phyloP scores from a whole-genome alignment of 2,329 filamentous ascomycete species.

The Verruconis gallopava region DNA sequence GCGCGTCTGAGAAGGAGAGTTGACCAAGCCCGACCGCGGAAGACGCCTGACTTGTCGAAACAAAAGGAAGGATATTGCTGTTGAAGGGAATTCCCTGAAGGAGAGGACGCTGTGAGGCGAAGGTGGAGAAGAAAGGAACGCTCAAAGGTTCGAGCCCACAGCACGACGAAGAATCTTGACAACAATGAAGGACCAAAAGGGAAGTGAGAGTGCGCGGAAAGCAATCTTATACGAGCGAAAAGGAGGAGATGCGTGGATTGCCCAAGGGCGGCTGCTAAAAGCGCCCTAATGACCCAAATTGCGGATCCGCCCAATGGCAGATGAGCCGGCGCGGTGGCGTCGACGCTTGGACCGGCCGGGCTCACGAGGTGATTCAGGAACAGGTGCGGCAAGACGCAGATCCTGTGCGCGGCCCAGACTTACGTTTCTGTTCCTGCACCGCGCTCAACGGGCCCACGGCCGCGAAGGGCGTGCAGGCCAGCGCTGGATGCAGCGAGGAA shows the following conservation, averaged over 20 bases:
- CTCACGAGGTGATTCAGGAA: background rate
- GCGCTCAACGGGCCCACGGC: too few species aligned
- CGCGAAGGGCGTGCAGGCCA: too few species aligned
- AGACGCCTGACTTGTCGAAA: background rate
- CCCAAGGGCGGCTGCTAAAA: background rate
- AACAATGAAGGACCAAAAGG: constrained; percentile 1
- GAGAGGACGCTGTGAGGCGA: background rate
- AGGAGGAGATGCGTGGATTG: background rate
- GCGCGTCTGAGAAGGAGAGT: background rate
- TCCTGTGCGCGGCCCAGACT: too few species aligned
- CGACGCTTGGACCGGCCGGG: too few species aligned
- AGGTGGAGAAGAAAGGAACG: background rate
- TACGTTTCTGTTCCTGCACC: too few species aligned
- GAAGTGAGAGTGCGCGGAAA: background rate
- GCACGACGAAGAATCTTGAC: background rate
- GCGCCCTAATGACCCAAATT: background rate
- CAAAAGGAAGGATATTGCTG: background rate
- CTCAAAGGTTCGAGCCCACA: background rate
- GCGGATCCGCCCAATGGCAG: too few species aligned
- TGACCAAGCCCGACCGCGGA: background rate
- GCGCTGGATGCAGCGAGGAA: background rate
- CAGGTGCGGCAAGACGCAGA: too few species aligned
- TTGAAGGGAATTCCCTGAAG: constrained; percentile 1
- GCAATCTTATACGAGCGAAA: background rate
- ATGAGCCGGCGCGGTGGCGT: background rate